Evolutionary conservation across 306 rosid genomes (phyloP).

Genomic region (Vicia sativa): DNA sequence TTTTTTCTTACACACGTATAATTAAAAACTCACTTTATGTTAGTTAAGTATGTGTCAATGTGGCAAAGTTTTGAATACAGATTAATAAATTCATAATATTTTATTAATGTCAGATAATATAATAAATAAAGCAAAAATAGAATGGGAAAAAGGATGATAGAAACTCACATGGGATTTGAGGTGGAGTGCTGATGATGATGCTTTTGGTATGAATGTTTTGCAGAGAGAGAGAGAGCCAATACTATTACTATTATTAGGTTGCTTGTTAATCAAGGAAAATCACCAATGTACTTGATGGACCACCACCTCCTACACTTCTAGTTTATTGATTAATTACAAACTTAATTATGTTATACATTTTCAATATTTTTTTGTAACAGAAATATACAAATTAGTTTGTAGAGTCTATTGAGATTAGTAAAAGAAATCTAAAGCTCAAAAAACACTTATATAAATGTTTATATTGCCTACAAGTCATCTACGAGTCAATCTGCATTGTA

Average conservation of each 20-base stretch:
- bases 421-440: no score
- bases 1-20: not conserved
- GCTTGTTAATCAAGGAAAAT: slow-evolving; percentile 90
- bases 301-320: slow-evolving; percentile 70
- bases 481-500: no score
- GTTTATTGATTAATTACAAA: slow-evolving; percentile 24
- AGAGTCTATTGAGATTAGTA: no score
- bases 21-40: slow-evolving; percentile 7
- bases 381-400: no score
- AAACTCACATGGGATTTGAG: slow-evolving; percentile 80
- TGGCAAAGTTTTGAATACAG: not conserved
- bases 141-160: slow-evolving; percentile 50
- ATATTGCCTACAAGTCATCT: no score
- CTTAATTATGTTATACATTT: slow-evolving; percentile 29
- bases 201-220: slow-evolving; percentile 77
- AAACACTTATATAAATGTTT: no score
- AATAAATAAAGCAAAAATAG: no score
- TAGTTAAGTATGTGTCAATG: slow-evolving; percentile 24
- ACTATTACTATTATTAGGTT: slow-evolving; percentile 43
- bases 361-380: not conserved
- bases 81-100: slow-evolving; percentile 2
- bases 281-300: slow-evolving; percentile 83
- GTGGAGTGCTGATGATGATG: slow-evolving; percentile 84
- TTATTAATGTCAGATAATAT: no score
- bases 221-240: slow-evolving; percentile 41